These are phyloP conservation scores for Mimosa bimucronata DNA, from an alignment of 306 rosid species.

Conservation along the genomic window DNA sequence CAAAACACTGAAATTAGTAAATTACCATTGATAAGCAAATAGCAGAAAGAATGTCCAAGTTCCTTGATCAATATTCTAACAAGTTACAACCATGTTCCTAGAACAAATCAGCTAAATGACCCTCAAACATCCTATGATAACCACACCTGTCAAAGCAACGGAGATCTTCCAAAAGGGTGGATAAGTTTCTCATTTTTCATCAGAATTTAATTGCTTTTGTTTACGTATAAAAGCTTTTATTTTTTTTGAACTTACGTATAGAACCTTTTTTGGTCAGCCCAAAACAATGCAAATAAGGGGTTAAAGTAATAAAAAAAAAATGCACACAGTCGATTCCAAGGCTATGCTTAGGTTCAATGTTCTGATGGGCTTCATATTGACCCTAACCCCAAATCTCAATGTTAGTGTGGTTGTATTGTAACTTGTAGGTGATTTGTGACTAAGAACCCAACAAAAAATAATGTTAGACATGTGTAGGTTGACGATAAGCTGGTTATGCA, in stretches of 20 bases:
- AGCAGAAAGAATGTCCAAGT: not conserved
- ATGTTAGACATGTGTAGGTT: not conserved
- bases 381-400: conserved; percentile 28
- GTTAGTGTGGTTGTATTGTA: not conserved
- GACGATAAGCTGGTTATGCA: conserved; percentile 19
- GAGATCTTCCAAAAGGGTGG: not conserved
- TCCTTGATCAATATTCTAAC: not conserved
- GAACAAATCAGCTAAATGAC: not conserved
- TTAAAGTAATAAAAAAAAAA: not conserved
- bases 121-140: not conserved
- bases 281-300: conserved; percentile 14
- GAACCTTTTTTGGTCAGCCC: not conserved
- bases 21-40: not conserved
- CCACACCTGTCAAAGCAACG: not conserved
- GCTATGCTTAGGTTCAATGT: not conserved
- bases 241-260: too few relatives aligned
- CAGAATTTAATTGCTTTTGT: not conserved
- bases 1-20: not conserved
- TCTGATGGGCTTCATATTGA: conserved; percentile 6
- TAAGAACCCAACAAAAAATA: not conserved
- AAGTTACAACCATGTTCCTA: not conserved
- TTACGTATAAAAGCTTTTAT: too few relatives aligned
- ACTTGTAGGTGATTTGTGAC: conserved; percentile 7
- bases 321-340: conserved; percentile 11
- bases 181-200: not conserved